These are phyloP conservation scores for Fimicolochytrium jonesii DNA, from an alignment of 192 early-diverging fungal genomes.

Conservation along the genomic window DNA sequence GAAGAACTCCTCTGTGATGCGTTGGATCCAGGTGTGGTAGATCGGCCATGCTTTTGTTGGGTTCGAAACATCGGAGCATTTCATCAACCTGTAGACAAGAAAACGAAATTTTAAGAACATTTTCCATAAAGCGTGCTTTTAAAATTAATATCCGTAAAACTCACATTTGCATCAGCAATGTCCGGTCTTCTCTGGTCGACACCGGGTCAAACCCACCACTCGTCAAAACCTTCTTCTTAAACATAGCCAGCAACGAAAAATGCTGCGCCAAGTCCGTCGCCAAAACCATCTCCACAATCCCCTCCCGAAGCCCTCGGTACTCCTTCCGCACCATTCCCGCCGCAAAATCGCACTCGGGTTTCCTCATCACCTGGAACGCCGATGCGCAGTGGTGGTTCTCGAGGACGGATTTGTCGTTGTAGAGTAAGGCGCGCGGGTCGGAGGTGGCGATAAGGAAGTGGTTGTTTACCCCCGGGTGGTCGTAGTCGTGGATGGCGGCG, in stretches of 20 bases:
- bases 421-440: conserved; percentile 44
- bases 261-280: conserved; percentile 55
- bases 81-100: conserved; percentile 41
- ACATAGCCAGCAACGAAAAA: conserved; percentile 51
- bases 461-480: conserved; percentile 60
- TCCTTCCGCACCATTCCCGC: conserved; percentile 33
- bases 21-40: conserved; percentile 49
- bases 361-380: conserved; percentile 48
- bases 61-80: conserved; percentile 58
- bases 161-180: conserved; percentile 50
- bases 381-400: conserved; percentile 58
- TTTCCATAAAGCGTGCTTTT: not conserved
- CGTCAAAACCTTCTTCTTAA: conserved; percentile 49
- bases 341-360: conserved; percentile 43
- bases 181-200: conserved; percentile 38
- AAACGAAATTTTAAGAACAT: not conserved
- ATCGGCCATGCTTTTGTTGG: conserved; percentile 50
- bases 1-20: conserved; percentile 52
- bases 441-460: conserved; percentile 48
- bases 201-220: conserved; percentile 45
- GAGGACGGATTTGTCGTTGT: conserved; percentile 58
- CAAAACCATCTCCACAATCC: conserved; percentile 54
- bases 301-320: conserved; percentile 35
- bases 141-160: not conserved
- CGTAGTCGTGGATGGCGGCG: conserved; percentile 58